Evolutionary conservation across 1,139 yeast species (phyloP).

Genomic region (Geotrichum candidum): DNA sequence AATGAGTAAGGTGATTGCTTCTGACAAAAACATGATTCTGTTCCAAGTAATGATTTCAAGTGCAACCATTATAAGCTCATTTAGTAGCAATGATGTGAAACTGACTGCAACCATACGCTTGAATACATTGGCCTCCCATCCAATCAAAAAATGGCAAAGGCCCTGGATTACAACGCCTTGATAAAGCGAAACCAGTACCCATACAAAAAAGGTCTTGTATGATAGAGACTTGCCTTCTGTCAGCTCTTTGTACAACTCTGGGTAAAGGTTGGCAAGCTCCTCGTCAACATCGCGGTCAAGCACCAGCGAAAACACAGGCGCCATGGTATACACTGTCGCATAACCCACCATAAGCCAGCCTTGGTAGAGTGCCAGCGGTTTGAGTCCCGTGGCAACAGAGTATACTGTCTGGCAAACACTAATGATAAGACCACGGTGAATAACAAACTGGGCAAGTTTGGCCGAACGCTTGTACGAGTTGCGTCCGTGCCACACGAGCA

Average conservation of each 20-base stretch:
- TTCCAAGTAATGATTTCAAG: constrained; percentile 90
- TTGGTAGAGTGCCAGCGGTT: constrained; percentile 87
- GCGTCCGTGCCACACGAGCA: constrained; percentile 95
- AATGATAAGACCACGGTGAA: constrained; percentile 90
- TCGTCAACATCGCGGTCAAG: constrained; percentile 90
- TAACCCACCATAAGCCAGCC: constrained; percentile 99
- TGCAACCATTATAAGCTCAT: constrained; percentile 91
- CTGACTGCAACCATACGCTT: constrained; percentile 75
- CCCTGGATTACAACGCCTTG: constrained; percentile 82
- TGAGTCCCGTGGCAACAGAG: constrained; percentile 78
- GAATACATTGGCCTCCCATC: constrained; percentile 50
- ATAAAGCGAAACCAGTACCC: constrained; percentile 82
- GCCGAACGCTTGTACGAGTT: constrained; percentile 95
- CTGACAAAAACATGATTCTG: constrained; percentile 65
- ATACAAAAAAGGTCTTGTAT: constrained; percentile 79
- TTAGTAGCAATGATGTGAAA: constrained; percentile 71
- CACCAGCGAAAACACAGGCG: constrained; percentile 92
- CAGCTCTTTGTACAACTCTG: constrained; percentile 89
- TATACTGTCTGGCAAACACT: constrained; percentile 96
- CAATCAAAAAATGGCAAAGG: constrained; percentile 67
- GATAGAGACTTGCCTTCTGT: constrained; percentile 84
- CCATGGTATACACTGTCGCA: constrained; percentile 96
- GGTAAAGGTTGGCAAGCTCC: constrained; percentile 80
- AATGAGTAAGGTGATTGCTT: constrained; percentile 60
- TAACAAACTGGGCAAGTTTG: constrained; percentile 88